Conservation (phyloP, 2,329 filamentous ascomycete species). For the Calonectria crousiana region DNA sequence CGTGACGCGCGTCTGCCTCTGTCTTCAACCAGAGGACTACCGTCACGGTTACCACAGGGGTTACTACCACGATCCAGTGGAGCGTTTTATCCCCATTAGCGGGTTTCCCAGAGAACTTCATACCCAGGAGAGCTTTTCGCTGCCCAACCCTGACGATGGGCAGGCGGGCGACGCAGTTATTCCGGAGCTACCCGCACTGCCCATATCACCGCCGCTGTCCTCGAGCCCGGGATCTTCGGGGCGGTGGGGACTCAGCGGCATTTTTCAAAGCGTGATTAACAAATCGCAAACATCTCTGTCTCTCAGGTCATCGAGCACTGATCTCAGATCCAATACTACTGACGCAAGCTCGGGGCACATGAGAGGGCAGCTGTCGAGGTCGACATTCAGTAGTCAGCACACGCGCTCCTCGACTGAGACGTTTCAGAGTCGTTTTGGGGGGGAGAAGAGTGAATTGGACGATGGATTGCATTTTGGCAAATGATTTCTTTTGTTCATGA, state of each 20-base stretch:
- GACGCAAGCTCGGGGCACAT: neutral
- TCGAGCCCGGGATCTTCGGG: neutral
- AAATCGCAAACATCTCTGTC: neutral
- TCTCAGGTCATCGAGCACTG: neutral
- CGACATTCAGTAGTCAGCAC: neutral
- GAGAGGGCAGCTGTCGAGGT: neutral
- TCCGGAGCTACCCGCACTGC: neutral
- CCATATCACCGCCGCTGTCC: neutral
- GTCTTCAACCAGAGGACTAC: constrained; percentile 4
- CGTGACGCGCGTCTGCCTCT: neutral
- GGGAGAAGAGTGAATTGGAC: neutral
- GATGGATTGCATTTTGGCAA: neutral
- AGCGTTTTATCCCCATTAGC: neutral
- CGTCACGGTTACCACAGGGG: neutral
- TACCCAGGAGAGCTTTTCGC: neutral
- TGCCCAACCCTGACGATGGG: neutral
- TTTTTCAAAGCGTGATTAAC: neutral
- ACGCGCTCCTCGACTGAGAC: neutral
- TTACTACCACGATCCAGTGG: neutral
- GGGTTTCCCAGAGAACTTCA: constrained; percentile 5
- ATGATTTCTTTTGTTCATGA: neutral
- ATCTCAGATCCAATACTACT: neutral
- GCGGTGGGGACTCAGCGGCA: neutral
- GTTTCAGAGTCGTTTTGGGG: neutral
- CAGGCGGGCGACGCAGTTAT: neutral